Conservation (phyloP, 441 rosid species). For the Geranium incanum region DNA sequence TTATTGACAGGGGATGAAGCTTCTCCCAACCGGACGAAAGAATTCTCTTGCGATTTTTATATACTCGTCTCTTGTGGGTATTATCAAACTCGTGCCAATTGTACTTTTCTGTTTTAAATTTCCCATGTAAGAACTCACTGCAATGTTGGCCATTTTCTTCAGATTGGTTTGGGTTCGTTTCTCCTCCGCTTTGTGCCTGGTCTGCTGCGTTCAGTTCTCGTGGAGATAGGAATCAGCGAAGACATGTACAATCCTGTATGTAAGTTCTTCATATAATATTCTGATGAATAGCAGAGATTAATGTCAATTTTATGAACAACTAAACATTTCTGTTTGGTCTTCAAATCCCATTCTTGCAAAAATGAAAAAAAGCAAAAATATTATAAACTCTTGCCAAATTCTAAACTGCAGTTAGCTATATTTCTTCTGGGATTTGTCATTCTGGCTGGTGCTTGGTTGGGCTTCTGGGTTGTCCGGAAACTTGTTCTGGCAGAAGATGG, state of each 20-base stretch:
- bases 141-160: constrained; percentile 19
- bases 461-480: constrained; percentile 81
- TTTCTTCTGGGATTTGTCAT: constrained; percentile 58
- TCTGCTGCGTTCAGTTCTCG: constrained; percentile 43
- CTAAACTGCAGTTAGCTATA: constrained; percentile 49
- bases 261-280: constrained; percentile 36
- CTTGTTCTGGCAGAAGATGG: constrained; percentile 78
- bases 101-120: not conserved
- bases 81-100: not conserved
- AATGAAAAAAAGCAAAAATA: not conserved
- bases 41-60: constrained; percentile 71
- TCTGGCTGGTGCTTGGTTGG: constrained; percentile 82
- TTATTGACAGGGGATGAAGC: constrained; percentile 76
- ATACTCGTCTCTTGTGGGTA: constrained; percentile 70
- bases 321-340: not conserved
- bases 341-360: not conserved
- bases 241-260: constrained; percentile 98
- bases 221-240: constrained; percentile 75
- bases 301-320: not conserved
- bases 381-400: not conserved
- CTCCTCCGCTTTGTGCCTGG: constrained; percentile 67
- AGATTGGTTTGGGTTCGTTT: constrained; percentile 86
- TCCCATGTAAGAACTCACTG: not conserved
- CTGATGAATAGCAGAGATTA: not conserved
- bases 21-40: constrained; percentile 75